phyloP scores from a whole-genome alignment of 768 basidiomycete genomes.

The Lentinula sp. region DNA sequence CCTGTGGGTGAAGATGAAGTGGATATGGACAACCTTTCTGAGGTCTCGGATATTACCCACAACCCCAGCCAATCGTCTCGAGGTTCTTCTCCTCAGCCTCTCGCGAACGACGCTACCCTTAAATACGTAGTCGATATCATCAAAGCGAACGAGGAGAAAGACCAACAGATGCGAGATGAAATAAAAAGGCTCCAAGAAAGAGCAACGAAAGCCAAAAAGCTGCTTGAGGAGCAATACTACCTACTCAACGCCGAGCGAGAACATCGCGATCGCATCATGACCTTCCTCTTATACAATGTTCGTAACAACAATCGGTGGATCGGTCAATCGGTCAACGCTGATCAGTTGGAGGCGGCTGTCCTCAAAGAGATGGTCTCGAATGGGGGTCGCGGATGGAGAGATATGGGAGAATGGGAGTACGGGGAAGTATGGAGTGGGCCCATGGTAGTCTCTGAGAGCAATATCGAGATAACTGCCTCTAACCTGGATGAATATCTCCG shows the following conservation, averaged over 20 bases:
- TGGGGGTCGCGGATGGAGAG: not conserved
- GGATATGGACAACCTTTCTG: not conserved
- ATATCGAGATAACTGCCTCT: not conserved
- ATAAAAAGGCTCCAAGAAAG: not conserved
- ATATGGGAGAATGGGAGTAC: conserved; percentile 4
- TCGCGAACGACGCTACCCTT: not conserved
- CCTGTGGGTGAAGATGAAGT: not conserved
- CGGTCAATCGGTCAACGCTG: not conserved
- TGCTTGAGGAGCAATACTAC: not conserved
- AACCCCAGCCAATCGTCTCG: not conserved
- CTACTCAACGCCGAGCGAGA: not conserved
- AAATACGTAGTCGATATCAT: not conserved
- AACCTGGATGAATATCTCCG: not conserved
- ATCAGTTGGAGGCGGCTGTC: not conserved
- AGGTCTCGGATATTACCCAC: not conserved
- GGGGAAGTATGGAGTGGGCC: conserved; percentile 1
- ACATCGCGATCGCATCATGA: conserved; percentile 1
- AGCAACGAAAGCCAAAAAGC: not conserved
- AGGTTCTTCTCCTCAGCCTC: not conserved
- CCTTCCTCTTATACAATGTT: not conserved
- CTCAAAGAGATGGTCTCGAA: not conserved
- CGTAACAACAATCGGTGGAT: conserved; percentile 5
- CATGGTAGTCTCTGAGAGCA: not conserved
- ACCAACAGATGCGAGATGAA: not conserved
- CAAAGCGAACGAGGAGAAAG: not conserved